phyloP scores from a whole-genome alignment of 192 early-diverging fungal species.

The Dispira simplex region DNA sequence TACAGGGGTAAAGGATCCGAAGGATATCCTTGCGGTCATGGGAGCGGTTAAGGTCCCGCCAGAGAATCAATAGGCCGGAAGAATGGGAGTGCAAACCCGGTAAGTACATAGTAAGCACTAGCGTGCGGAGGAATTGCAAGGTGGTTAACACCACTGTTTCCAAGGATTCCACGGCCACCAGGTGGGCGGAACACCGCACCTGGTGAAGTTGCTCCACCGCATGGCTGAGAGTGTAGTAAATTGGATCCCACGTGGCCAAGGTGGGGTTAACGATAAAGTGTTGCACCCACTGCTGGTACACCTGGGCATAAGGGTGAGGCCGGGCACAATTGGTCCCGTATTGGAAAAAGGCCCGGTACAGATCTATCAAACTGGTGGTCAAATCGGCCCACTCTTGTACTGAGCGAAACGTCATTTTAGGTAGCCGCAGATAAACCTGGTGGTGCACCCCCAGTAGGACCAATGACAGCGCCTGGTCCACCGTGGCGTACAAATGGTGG shows the following conservation, averaged over 20 bases:
- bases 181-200: not conserved
- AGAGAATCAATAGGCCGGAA: not conserved
- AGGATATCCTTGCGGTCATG: not conserved
- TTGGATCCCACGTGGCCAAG: not conserved
- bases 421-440: not conserved
- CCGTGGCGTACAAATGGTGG: not conserved
- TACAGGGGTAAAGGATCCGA: constrained; percentile 2
- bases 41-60: not conserved
- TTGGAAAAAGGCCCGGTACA: not conserved
- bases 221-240: not conserved
- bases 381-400: not conserved
- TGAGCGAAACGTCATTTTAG: not conserved
- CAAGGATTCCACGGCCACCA: not conserved
- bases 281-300: not conserved
- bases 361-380: not conserved
- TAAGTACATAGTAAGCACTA: constrained; percentile 5
- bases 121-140: not conserved
- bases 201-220: not conserved
- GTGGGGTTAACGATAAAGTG: not conserved
- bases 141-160: not conserved
- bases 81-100: not conserved
- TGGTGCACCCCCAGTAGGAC: not conserved
- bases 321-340: too few relatives aligned
- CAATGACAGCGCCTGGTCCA: not conserved
- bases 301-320: not conserved